Evolutionary conservation across 2,329 filamentous ascomycete species (phyloP).

Genomic region (Dothideomycetes sp.): DNA sequence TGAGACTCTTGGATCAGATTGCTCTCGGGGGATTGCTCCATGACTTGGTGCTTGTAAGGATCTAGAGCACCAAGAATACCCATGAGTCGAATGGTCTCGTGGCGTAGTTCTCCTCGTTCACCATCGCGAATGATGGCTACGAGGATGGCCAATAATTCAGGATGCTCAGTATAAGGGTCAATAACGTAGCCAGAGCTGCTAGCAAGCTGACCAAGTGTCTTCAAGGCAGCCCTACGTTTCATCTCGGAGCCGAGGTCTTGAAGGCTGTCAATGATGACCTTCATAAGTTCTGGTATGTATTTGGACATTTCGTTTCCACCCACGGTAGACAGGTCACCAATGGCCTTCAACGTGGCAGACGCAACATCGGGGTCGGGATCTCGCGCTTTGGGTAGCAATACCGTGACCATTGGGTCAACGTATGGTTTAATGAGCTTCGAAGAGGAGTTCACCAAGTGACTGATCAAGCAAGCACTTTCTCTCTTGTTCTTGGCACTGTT

Average conservation of each 20-base stretch:
- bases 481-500: slow-evolving; percentile 91
- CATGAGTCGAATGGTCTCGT: slow-evolving; percentile 93
- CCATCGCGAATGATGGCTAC: slow-evolving; percentile 93
- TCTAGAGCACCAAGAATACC: slow-evolving; percentile 91
- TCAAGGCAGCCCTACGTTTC: slow-evolving; percentile 84
- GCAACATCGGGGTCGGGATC: slow-evolving; percentile 81
- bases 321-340: slow-evolving; percentile 87
- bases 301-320: slow-evolving; percentile 88
- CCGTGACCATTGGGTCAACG: slow-evolving; percentile 89
- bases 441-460: slow-evolving; percentile 83
- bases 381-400: slow-evolving; percentile 83
- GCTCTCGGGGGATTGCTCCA: slow-evolving; percentile 76
- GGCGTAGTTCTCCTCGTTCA: slow-evolving; percentile 71
- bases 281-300: slow-evolving; percentile 89
- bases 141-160: slow-evolving; percentile 80
- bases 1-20: slow-evolving; percentile 59
- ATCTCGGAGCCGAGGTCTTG: slow-evolving; percentile 86
- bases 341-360: slow-evolving; percentile 86
- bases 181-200: slow-evolving; percentile 98
- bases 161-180: slow-evolving; percentile 88
- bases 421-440: slow-evolving; percentile 91
- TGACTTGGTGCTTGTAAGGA: slow-evolving; percentile 91
- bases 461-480: slow-evolving; percentile 87
- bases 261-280: slow-evolving; percentile 82
- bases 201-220: slow-evolving; percentile 81